Evolutionary conservation across 345 rosid species (phyloP).

Genomic region (Mercurialis annua): DNA sequence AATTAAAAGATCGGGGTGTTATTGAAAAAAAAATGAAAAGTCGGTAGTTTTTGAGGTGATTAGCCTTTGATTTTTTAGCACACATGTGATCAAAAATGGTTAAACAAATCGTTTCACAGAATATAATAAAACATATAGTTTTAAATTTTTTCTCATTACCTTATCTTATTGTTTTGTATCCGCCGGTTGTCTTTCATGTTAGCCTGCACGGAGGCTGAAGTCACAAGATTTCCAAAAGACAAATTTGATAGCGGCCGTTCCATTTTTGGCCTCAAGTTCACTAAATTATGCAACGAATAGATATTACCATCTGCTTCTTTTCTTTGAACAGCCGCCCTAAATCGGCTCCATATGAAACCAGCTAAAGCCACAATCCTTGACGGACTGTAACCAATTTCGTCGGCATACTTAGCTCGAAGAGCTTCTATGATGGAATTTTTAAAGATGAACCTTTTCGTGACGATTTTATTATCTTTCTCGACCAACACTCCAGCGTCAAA

Average conservation of each 20-base stretch:
- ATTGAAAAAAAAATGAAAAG: no score
- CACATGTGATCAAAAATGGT: no score
- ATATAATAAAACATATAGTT: no score
- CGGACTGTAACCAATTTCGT: not conserved
- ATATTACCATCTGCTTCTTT: not conserved
- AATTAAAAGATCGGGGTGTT: no score
- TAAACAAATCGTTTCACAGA: no score
- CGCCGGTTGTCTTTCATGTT: no score
- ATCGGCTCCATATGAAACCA: not conserved
- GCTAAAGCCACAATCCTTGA: not conserved
- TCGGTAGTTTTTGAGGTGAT: no score
- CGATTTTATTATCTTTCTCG: not conserved
- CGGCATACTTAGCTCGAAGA: not conserved
- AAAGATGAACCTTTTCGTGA: not conserved
- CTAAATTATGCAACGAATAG: not conserved
- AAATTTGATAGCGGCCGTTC: not conserved
- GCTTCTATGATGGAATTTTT: not conserved
- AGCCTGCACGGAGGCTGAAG: no score
- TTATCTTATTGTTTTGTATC: no score
- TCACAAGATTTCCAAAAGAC: conserved; percentile 17
- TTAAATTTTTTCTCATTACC: no score
- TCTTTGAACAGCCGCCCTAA: not conserved
- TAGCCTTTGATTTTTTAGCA: no score
- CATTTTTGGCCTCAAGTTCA: conserved; percentile 8
- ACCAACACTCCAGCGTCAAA: not conserved